Evolutionary conservation across 1,284 basidiomycete genomes (phyloP).

Genomic region (Lignosus rhinocerotis): DNA sequence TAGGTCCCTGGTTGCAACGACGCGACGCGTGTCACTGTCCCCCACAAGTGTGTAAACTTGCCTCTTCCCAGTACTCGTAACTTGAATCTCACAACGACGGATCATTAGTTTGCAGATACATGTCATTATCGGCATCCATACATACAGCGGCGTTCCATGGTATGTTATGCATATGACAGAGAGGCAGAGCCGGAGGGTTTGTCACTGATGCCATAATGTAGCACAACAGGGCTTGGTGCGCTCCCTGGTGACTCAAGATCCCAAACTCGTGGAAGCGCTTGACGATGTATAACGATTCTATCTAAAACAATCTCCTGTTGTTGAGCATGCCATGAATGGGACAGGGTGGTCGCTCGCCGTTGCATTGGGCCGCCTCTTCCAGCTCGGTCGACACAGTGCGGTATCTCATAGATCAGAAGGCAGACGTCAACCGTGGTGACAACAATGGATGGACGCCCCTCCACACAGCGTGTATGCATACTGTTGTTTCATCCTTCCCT

Average conservation of each 20-base stretch:
- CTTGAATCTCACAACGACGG: not conserved
- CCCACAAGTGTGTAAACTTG: not conserved
- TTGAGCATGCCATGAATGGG: not conserved
- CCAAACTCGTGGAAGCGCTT: slow-evolving; percentile 62
- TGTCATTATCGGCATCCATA: too few relatives aligned
- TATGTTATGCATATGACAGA: not conserved
- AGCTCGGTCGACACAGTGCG: slow-evolving; percentile 70
- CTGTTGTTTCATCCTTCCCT: too few relatives aligned
- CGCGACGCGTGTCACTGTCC: not conserved
- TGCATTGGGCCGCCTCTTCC: slow-evolving; percentile 88
- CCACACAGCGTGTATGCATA: slow-evolving; percentile 76
- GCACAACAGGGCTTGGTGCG: slow-evolving; percentile 79
- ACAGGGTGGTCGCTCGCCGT: slow-evolving; percentile 85
- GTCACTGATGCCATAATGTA: slow-evolving; percentile 31
- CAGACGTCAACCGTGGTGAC: slow-evolving; percentile 75
- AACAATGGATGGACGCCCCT: slow-evolving; percentile 83
- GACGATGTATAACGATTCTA: slow-evolving; percentile 54
- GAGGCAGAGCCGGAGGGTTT: not conserved
- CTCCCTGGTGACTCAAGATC: slow-evolving; percentile 68
- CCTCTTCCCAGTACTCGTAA: not conserved
- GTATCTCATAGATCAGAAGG: slow-evolving; percentile 72
- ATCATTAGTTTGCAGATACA: not conserved
- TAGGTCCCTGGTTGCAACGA: not conserved
- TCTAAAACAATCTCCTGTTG: not conserved
- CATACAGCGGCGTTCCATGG: slow-evolving; percentile 17